Conservation (phyloP, 2,329 filamentous ascomycete species). For the Alternaria solani region DNA sequence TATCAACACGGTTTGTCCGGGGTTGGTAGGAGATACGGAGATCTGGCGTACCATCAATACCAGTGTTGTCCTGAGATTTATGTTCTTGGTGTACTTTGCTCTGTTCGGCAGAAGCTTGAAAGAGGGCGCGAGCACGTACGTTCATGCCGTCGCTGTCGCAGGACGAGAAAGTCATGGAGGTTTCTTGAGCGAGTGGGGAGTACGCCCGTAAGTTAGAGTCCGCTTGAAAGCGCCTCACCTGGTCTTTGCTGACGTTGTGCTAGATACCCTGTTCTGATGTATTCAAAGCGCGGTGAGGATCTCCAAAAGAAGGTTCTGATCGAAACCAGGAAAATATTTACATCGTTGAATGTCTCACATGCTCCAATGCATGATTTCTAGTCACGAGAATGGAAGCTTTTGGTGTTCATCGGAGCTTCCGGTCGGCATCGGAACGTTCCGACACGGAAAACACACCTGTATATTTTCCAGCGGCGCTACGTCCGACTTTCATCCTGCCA, state of each 20-base stretch:
- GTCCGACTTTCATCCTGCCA: not conserved
- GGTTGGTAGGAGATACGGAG: conserved; percentile 17
- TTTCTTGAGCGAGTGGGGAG: conserved; percentile 60
- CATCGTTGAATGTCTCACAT: not conserved
- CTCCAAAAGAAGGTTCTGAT: conserved; percentile 1
- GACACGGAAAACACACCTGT: not conserved
- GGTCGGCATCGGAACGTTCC: not conserved
- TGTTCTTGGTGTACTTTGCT: conserved; percentile 37
- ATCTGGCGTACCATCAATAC: conserved; percentile 7
- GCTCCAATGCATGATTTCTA: not conserved
- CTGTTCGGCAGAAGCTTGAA: conserved; percentile 41
- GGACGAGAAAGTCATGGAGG: conserved; percentile 62
- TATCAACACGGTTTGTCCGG: conserved; percentile 60
- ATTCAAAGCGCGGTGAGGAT: not conserved
- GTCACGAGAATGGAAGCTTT: too few relatives aligned
- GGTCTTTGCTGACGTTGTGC: not conserved
- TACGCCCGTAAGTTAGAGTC: conserved; percentile 53
- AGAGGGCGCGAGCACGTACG: conserved; percentile 57
- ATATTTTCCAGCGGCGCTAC: not conserved
- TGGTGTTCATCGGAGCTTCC: not conserved
- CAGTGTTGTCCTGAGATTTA: not conserved
- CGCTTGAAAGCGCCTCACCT: too few relatives aligned
- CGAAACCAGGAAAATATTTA: not conserved
- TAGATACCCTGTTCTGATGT: conserved; percentile 5
- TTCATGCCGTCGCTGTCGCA: conserved; percentile 58